Base-by-base conservation (phyloP, 2,329 filamentous ascomycete species). In the Escovopsis sp. region DNA sequence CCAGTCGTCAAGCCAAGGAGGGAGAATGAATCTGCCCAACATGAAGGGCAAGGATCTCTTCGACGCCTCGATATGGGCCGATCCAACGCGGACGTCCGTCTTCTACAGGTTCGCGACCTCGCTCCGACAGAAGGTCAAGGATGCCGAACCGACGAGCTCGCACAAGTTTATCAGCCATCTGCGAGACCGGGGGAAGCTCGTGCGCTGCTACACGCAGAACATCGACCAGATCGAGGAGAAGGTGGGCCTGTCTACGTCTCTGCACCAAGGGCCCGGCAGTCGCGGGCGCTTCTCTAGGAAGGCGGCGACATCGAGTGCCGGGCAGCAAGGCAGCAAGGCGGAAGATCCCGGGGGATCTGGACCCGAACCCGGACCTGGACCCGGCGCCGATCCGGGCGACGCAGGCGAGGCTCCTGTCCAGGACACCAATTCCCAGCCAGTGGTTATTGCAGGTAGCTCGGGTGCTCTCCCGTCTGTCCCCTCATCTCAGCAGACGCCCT, bases 131-230 rank as follows among this genome's bases (percentile, higher is more conserved):
- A 78, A 72, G 37, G 70, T 79, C 13, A 65, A 61, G 27, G 65
- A 69, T n/a, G 73, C 79, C 9, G 56, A 67, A 35, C 76, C 76
- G 0, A 81, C 76, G 2, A 61, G 62, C 14, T 78, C 74, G 2
- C 78, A 84, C 54, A 70, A 68, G 37, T 82, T 84, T 49, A 76
- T 84, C 44, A 68, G 70, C 30, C 69, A 74, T 25, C 61, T 84
- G 5, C 66, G 76, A 31, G 75, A 82, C 48, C 66, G 70, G 4
- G 74, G 76, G 4, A 77, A 79, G 42, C 61, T 84, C 5, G 74
- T 81, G 23, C 63, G 78, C 27, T 80, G 77, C 46, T 84, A 84
- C 46, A 83, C 78, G 0, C 78, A 84, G 45, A 84, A 83, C 43
- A 83, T 84, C 43, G 78, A 84, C 44, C 72, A 75, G 41, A 70